These are phyloP conservation scores for Gossypium ekmanianum DNA, from an alignment of 345 rosid species.

Conservation along the genomic window DNA sequence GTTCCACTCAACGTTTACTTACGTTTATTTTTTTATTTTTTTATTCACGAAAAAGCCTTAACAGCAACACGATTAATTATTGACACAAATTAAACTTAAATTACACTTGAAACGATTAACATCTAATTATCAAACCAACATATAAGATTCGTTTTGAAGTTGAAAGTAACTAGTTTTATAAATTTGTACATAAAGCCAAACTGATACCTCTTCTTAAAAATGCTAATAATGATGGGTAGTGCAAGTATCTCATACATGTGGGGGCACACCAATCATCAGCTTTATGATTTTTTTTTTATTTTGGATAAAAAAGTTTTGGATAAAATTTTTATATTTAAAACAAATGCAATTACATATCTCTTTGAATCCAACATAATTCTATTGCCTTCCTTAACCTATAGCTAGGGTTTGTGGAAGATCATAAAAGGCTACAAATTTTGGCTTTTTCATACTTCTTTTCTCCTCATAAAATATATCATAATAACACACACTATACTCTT, in stretches of 20 bases:
- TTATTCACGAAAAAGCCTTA: fast-evolving
- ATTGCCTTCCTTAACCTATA: no score
- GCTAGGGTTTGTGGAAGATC: neutral
- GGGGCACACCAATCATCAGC: neutral
- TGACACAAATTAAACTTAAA: fast-evolving
- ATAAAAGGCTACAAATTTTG: neutral
- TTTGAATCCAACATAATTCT: neutral
- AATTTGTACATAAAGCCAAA: neutral
- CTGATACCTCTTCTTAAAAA: neutral
- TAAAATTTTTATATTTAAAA: no score
- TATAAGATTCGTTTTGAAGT: no score
- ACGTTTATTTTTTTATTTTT: no score
- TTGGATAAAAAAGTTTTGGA: neutral
- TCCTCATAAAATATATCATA: no score
- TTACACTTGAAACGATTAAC: fast-evolving
- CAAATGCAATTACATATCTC: no score
- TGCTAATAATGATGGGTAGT: neutral
- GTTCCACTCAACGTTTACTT: no score
- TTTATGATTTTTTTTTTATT: neutral
- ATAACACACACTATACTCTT: no score
- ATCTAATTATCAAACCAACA: no score
- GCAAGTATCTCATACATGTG: neutral
- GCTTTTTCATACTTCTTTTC: neutral
- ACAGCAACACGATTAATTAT: fast-evolving
- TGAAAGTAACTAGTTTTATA: no score